Conservation (phyloP, 306 rosid genomes). For the Trifolium repens region DNA sequence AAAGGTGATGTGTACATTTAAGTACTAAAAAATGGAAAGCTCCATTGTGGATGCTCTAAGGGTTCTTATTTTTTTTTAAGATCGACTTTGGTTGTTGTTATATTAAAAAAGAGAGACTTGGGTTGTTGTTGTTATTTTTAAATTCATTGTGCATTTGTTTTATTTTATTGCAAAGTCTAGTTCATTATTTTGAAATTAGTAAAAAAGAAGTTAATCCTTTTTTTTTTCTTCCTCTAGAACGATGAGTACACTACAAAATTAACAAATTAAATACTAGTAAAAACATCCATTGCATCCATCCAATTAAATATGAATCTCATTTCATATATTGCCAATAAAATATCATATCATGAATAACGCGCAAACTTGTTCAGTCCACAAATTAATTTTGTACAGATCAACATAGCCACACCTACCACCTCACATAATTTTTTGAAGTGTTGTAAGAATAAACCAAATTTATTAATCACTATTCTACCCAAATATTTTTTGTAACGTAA, state of each 20-base stretch:
- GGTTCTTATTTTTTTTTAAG: no score
- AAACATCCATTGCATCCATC: background rate
- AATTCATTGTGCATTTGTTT: no score
- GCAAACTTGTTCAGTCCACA: slow-evolving; percentile 6
- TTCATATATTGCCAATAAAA: background rate
- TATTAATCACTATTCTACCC: background rate
- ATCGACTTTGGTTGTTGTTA: no score
- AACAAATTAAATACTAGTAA: background rate
- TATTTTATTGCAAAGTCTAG: no score
- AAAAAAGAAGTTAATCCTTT: no score
- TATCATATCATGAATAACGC: background rate
- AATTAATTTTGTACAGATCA: slow-evolving; percentile 30
- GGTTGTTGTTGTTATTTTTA: no score
- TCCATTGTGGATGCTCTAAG: no score
- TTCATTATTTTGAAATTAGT: no score
- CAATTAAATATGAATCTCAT: background rate
- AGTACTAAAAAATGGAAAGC: no score
- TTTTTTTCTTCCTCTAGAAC: no score
- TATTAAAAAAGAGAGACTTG: no score
- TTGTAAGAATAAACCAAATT: background rate
- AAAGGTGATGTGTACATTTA: no score
- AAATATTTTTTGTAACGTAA: background rate
- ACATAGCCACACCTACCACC: background rate
- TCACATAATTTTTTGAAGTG: background rate
- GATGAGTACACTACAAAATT: background rate